Percentiles rank a stretch among this genome's conserved stretches.
These are phyloP conservation scores for Rhizomucor pusillus DNA, from an alignment of 371 early-diverging fungal genomes.

Conservation along the genomic window DNA sequence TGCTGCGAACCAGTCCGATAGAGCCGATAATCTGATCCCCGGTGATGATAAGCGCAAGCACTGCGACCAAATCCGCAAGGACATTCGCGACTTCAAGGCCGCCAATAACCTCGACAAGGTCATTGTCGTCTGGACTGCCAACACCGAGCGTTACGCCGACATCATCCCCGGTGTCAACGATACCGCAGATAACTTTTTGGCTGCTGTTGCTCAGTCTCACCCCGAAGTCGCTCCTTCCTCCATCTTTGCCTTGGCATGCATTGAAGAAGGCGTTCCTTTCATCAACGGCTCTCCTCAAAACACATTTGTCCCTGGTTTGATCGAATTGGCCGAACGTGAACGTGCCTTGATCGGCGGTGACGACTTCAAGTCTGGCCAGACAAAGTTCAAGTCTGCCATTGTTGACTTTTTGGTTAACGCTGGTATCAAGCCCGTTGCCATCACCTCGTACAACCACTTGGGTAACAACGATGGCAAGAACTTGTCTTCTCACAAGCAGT, in stretches of 20 bases:
- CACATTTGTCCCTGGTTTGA: constrained; percentile 94
- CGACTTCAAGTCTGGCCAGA: constrained; percentile 98
- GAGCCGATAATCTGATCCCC: constrained; percentile 88
- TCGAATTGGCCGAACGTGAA: constrained; percentile 86
- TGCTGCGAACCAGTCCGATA: constrained; percentile 95
- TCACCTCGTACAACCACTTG: constrained; percentile 97
- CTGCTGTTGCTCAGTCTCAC: constrained; percentile 77
- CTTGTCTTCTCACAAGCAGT: constrained; percentile 94
- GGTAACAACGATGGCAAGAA: constrained; percentile 99
- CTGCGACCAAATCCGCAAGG: constrained; percentile 85
- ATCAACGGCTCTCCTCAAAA: constrained; percentile 98
- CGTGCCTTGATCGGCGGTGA: constrained; percentile 94
- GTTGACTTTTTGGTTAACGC: constrained; percentile 97
- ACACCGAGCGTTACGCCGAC: constrained; percentile 90
- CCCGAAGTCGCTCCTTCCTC: constrained; percentile 94
- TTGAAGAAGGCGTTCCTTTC: constrained; percentile 92
- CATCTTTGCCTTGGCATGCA: constrained; percentile 94
- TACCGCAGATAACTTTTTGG: constrained; percentile 88
- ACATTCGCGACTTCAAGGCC: constrained; percentile 93
- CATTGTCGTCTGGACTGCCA: constrained; percentile 97
- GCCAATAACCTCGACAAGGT: constrained; percentile 86
- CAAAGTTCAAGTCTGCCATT: constrained; percentile 97
- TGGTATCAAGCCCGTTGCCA: constrained; percentile 96
- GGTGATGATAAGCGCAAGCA: constrained; percentile 86
- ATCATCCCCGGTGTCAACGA: constrained; percentile 92